Conservation (phyloP, 768 basidiomycete species). For the Xerocomus potaroensis region DNA sequence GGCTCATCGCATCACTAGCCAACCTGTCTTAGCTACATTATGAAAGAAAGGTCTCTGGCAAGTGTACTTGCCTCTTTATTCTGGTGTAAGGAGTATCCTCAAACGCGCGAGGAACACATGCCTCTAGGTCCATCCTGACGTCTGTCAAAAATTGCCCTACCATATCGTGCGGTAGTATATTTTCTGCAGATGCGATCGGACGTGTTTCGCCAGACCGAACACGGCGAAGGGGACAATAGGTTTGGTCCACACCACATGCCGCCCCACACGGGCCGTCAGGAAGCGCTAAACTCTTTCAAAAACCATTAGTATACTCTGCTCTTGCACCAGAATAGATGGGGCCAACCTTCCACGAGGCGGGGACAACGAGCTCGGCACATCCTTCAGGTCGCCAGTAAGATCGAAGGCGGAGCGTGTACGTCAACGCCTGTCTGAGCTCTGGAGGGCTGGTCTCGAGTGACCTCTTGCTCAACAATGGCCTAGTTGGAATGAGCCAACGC, state of each 20-base stretch:
- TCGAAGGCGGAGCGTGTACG: constrained; percentile 23
- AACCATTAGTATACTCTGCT: neutral
- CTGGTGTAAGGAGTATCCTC: constrained; percentile 13
- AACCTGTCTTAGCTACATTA: constrained; percentile 3
- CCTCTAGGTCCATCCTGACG: constrained; percentile 1
- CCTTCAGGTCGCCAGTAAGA: constrained; percentile 18
- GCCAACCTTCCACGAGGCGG: constrained; percentile 26
- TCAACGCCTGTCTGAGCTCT: constrained; percentile 15
- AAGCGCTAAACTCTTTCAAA: constrained; percentile 9
- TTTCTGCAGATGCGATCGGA: neutral
- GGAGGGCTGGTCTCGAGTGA: constrained; percentile 12
- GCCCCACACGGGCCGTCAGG: constrained; percentile 1
- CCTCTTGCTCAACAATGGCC: constrained; percentile 4
- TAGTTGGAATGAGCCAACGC: constrained; percentile 5
- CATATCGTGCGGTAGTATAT: constrained; percentile 9
- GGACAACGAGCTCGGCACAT: constrained; percentile 16
- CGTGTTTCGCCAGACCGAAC: constrained; percentile 13
- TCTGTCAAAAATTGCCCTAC: constrained; percentile 9
- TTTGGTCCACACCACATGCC: neutral
- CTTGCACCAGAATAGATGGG: neutral
- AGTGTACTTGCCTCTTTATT: constrained; percentile 16
- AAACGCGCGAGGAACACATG: constrained; percentile 14
- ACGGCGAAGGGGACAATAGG: constrained; percentile 14
- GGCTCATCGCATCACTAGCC: constrained; percentile 7
- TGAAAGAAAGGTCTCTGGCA: neutral